Conservation (phyloP, 1,284 basidiomycete genomes). For the Tilletia indica region DNA sequence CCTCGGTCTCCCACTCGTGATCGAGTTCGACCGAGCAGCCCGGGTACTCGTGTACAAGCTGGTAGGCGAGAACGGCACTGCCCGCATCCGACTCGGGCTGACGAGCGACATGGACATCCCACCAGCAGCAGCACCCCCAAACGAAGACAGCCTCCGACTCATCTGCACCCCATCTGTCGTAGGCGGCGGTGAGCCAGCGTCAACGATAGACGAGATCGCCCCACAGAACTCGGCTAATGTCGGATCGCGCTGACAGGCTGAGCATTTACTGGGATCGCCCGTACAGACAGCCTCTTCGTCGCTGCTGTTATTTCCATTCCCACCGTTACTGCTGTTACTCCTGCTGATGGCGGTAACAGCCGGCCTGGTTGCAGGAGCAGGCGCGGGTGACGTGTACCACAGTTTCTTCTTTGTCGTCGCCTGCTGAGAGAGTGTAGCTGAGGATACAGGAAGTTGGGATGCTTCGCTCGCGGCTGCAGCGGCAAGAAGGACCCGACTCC, state of each 20-base stretch:
- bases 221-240: constrained; percentile 41
- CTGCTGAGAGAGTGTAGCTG: constrained; percentile 4
- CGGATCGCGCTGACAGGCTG: constrained; percentile 38
- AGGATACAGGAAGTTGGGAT: neutral
- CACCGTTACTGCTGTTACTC: neutral
- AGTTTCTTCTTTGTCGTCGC: constrained; percentile 25
- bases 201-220: constrained; percentile 23
- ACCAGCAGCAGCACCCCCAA: neutral
- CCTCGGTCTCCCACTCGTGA: neutral
- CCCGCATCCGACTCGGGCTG: too few species aligned
- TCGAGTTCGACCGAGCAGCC: neutral
- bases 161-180: neutral
- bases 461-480: constrained; percentile 27
- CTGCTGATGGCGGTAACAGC: neutral
- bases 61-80: neutral
- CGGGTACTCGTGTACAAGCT: constrained; percentile 1
- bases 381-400: constrained; percentile 30
- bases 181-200: neutral
- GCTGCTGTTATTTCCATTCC: neutral
- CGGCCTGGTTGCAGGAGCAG: neutral
- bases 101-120: neutral
- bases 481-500: constrained; percentile 25
- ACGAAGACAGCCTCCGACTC: neutral
- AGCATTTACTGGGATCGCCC: constrained; percentile 38
- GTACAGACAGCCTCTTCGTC: constrained; percentile 31